Evolutionary conservation across 768 basidiomycete species (phyloP), one percentile per base, ranked within the genome.

Genomic region (Amanita pseudoporphyria): DNA sequence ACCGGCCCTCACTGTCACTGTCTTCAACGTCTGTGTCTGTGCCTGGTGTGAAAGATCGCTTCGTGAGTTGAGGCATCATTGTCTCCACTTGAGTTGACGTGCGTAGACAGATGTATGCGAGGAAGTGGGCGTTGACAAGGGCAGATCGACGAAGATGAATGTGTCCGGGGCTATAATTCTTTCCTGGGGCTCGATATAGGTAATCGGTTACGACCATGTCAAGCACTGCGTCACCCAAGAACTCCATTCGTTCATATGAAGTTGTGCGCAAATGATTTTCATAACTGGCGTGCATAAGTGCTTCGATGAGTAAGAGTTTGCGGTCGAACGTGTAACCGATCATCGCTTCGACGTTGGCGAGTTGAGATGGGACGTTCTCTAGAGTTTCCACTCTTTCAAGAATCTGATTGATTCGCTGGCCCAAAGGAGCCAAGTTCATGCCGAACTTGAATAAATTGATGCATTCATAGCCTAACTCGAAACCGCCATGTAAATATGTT

Each of bases 231-330:
- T 88, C 86, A 3, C 86, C 86, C 2, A 87, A 72, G 56, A 88
- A 87, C 54, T 87, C 85, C 71, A 87, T 74, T 26, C 87, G 76
- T 57, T 89, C 87, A 60, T 87, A 87, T 5, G 84, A 87, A 10
- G 79, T 66, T 0, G 81, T 81, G 1, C 67, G 66, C 19, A 68
- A 54, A 52, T 84, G 77, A 41, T 74, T 71, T 51, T 83, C 79
- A 55, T 81, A 82, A 57, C 79, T 84, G 1, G 78, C 76, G 52
- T 87, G 87, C 0, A 81, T 85, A 30, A 87, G 71, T 9, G 86
- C 83, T 59, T 88, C 84, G 31, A 87, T 72, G 16, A n/a, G n/a
- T n/a, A n/a, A n/a, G n/a, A n/a, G n/a, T n/a, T n/a, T n/a, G n/a
- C n/a, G n/a, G n/a, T n/a, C n/a, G n/a, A n/a, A n/a, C n/a, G n/a